These are phyloP conservation scores for Mycena leptocephala DNA, from an alignment of 768 basidiomycete genomes.

Conservation along the genomic window DNA sequence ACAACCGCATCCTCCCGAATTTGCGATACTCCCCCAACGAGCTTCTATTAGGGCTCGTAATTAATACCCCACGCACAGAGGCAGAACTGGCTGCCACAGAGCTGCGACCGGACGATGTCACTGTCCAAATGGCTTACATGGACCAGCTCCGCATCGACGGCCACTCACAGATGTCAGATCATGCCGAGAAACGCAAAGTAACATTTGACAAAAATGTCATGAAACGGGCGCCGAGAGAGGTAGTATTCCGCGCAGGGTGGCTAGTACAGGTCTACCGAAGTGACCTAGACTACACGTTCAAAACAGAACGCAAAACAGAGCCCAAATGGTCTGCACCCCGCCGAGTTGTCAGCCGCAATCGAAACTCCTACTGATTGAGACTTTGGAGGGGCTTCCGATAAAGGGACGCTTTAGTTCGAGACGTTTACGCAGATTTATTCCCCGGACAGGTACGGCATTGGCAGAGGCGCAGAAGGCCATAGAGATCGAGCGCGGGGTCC, in stretches of 20 bases:
- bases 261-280: slow-evolving; percentile 52
- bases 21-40: slow-evolving; percentile 9
- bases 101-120: not conserved
- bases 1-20: slow-evolving; percentile 18
- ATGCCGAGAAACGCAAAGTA: slow-evolving; percentile 43
- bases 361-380: slow-evolving; percentile 46
- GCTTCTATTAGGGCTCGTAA: not conserved
- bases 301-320: slow-evolving; percentile 45
- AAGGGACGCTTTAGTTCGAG: slow-evolving; percentile 38
- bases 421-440: slow-evolving; percentile 40
- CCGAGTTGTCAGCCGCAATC: slow-evolving; percentile 21
- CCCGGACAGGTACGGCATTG: slow-evolving; percentile 31
- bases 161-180: slow-evolving; percentile 35
- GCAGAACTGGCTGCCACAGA: not conserved
- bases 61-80: slow-evolving; percentile 13
- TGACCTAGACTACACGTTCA: slow-evolving; percentile 45
- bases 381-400: slow-evolving; percentile 29
- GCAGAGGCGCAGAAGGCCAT: too few species aligned
- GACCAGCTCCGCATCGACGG: slow-evolving; percentile 39
- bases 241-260: slow-evolving; percentile 44
- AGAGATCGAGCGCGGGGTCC: not conserved
- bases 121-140: slow-evolving; percentile 27
- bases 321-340: slow-evolving; percentile 51
- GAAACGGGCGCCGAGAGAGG: slow-evolving; percentile 7
- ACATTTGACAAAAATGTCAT: slow-evolving; percentile 45